phyloP scores from a whole-genome alignment of 106 monocot genomes.

The Apostasia shenzhenica region DNA sequence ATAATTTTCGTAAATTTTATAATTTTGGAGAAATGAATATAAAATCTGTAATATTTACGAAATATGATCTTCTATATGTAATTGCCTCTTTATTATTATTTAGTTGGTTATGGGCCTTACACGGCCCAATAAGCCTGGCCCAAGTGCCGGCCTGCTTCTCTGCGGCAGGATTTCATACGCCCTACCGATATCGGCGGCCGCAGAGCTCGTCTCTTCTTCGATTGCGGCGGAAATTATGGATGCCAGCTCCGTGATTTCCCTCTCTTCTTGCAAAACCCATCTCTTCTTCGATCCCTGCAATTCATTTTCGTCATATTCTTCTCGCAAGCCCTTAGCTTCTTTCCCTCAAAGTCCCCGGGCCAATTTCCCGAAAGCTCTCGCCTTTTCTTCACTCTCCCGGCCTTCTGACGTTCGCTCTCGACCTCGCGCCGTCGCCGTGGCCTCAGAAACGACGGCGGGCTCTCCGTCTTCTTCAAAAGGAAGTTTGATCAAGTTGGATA shows the following conservation, averaged over 20 bases:
- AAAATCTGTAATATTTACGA: no score
- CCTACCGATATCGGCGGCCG: no score
- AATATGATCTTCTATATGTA: no score
- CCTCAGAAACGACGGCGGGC: conserved; percentile 18
- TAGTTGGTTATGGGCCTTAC: no score
- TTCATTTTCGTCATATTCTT: conserved; percentile 17
- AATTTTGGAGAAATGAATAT: no score
- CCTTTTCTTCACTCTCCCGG: conserved; percentile 1
- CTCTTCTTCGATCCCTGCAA: conserved; percentile 24
- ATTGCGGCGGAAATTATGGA: conserved; percentile 13
- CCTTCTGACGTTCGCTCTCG: conserved; percentile 6
- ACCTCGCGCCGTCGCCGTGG: conserved; percentile 19
- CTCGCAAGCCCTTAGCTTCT: conserved; percentile 2
- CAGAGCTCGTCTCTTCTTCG: no score
- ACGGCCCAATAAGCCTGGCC: no score
- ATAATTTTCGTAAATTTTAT: no score
- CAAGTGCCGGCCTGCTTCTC: no score
- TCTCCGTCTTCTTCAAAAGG: conserved; percentile 5
- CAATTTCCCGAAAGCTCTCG: conserved; percentile 14
- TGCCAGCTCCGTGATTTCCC: conserved; percentile 30
- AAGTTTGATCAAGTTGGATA: conserved; percentile 34
- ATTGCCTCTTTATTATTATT: no score
- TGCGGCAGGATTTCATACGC: no score
- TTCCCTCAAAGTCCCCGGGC: conserved; percentile 9
- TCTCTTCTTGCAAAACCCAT: conserved; percentile 39